Evolutionary conservation across 495 filamentous ascomycete genomes (phyloP).

Genomic region (Cercophora scortea): DNA sequence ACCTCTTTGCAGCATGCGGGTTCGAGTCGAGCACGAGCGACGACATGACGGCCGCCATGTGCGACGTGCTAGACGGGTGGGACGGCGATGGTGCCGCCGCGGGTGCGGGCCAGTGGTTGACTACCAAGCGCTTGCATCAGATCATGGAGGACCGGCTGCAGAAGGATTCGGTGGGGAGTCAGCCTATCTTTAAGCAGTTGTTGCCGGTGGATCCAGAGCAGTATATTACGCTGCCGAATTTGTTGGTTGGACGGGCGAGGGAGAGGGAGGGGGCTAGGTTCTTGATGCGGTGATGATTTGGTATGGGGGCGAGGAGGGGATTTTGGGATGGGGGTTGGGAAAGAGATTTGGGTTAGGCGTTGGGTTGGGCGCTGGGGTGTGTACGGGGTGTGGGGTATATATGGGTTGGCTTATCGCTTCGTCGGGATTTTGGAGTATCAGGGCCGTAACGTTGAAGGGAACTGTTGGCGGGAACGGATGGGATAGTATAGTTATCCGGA

Average conservation of each 20-base stretch:
- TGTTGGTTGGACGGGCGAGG: neutral
- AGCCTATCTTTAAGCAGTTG: constrained; percentile 30
- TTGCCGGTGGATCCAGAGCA: constrained; percentile 24
- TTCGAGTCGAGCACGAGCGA: constrained; percentile 27
- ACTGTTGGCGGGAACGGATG: no score
- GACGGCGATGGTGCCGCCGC: neutral
- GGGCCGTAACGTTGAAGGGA: no score
- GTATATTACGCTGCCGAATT: constrained; percentile 24
- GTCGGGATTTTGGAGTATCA: no score
- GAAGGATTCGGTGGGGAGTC: constrained; percentile 16
- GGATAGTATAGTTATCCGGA: no score
- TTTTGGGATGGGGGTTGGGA: no score
- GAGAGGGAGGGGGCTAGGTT: no score
- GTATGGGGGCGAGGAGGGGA: no score
- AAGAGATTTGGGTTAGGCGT: no score
- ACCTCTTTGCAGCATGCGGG: constrained; percentile 27
- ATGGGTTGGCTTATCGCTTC: no score
- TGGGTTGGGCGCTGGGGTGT: no score
- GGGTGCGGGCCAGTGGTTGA: constrained; percentile 4
- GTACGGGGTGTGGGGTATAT: no score
- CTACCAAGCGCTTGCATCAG: constrained; percentile 26
- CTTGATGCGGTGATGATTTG: no score
- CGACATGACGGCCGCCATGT: constrained; percentile 28
- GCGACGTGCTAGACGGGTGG: constrained; percentile 20
- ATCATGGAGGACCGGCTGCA: constrained; percentile 24